Percentiles rank a stretch among this genome's conserved stretches.
Conservation (phyloP, 768 basidiomycete species). For the Tricholoma saponaceum region DNA sequence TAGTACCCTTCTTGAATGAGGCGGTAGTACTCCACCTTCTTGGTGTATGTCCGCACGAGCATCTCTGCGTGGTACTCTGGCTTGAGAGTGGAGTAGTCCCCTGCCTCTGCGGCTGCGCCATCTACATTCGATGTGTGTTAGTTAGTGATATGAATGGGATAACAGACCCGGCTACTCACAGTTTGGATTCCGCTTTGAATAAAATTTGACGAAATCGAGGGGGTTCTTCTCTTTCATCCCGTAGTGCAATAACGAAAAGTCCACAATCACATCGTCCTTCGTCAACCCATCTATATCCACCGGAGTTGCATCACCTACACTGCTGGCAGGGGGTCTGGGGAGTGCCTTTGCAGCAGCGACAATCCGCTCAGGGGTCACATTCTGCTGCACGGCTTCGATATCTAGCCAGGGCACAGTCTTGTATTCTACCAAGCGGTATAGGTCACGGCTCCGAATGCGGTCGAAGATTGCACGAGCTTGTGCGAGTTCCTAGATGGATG, state of each 20-base stretch:
- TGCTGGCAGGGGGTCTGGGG: slow-evolving; percentile 9
- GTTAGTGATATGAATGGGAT: background rate
- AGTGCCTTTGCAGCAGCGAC: slow-evolving; percentile 35
- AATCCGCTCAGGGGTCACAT: slow-evolving; percentile 40
- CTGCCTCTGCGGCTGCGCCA: slow-evolving; percentile 39
- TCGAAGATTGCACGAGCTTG: slow-evolving; percentile 56
- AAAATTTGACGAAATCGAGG: slow-evolving; percentile 66
- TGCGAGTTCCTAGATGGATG: slow-evolving; percentile 47
- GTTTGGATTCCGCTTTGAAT: slow-evolving; percentile 59
- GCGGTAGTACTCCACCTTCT: slow-evolving; percentile 51
- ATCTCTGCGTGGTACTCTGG: slow-evolving; percentile 67
- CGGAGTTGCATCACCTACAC: slow-evolving; percentile 14
- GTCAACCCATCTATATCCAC: slow-evolving; percentile 31
- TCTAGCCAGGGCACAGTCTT: slow-evolving; percentile 44
- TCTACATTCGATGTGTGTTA: slow-evolving; percentile 25
- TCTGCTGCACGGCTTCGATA: slow-evolving; percentile 28
- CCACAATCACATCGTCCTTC: slow-evolving; percentile 57
- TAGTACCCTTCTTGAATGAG: slow-evolving; percentile 71
- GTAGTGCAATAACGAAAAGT: slow-evolving; percentile 65
- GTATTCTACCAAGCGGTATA: slow-evolving; percentile 70
- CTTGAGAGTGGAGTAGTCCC: slow-evolving; percentile 62
- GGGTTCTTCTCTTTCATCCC: slow-evolving; percentile 74
- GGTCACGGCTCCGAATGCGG: slow-evolving; percentile 56
- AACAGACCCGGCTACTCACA: slow-evolving; percentile 41
- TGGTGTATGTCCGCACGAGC: slow-evolving; percentile 66